A percentile compares a stretch with the other conserved stretches of the same genome.
Evolutionary conservation across 257 asterid genomes (phyloP).

Genomic region (Rhazya stricta): DNA sequence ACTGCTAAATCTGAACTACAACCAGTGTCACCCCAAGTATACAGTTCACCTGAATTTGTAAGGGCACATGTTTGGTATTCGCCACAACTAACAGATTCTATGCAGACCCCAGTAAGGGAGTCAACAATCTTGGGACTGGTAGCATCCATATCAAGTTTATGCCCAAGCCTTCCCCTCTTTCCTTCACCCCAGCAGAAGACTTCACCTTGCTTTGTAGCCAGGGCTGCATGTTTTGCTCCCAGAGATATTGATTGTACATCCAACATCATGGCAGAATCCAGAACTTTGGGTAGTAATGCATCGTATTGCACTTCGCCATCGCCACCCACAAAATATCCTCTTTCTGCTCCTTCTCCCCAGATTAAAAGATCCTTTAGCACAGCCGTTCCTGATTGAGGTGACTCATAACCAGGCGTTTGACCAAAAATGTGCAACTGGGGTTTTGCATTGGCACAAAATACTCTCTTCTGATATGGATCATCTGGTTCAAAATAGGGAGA

Average conservation of each 20-base stretch:
- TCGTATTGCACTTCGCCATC: constrained; percentile 32
- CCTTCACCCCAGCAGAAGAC: constrained; percentile 53
- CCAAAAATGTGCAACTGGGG: constrained; percentile 16
- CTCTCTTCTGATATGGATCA: constrained; percentile 18
- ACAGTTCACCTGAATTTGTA: constrained; percentile 37
- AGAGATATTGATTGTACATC: constrained; percentile 36
- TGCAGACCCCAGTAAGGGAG: constrained; percentile 27
- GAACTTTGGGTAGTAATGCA: constrained; percentile 39
- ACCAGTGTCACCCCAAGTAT: constrained; percentile 38
- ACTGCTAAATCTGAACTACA: constrained; percentile 22
- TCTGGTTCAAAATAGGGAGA: constrained; percentile 30
- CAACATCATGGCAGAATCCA: constrained; percentile 42
- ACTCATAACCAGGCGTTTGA: constrained; percentile 13
- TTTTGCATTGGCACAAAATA: constrained; percentile 14
- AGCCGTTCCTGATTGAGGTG: constrained; percentile 15
- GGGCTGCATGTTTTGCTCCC: constrained; percentile 38
- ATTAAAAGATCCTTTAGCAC: constrained; percentile 41
- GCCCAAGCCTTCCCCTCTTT: constrained; percentile 43
- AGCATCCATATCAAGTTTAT: constrained; percentile 34
- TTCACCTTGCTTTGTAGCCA: constrained; percentile 45
- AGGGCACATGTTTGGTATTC: constrained; percentile 44
- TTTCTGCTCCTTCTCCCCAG: constrained; percentile 48
- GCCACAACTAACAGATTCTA: constrained; percentile 35
- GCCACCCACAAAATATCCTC: constrained; percentile 30
- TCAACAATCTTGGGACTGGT: constrained; percentile 29